Evolutionary conservation across 2,329 filamentous ascomycete genomes (phyloP).

Genomic region (Aspergillus chevalieri): DNA sequence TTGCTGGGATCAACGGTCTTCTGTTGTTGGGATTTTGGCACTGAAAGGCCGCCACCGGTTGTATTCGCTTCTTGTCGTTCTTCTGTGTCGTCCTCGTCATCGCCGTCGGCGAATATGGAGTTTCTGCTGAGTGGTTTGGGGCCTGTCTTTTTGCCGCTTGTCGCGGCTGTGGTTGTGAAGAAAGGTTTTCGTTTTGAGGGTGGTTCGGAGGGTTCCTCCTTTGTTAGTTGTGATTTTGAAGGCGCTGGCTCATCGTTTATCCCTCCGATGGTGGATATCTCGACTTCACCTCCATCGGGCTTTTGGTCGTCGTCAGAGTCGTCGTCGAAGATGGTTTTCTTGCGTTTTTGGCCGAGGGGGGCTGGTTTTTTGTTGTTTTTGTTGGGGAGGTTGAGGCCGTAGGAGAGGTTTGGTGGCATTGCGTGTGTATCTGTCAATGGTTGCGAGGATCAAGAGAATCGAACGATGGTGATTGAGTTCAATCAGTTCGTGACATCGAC

Average conservation of each 20-base stretch:
- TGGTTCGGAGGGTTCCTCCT: constrained; percentile 11
- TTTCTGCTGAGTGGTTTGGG: constrained; percentile 29
- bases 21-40: constrained; percentile 12
- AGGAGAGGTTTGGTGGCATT: constrained; percentile 31
- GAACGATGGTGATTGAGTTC: neutral
- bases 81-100: constrained; percentile 24
- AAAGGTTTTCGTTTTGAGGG: constrained; percentile 7
- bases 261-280: constrained; percentile 36
- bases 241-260: constrained; percentile 23
- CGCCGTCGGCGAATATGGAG: constrained; percentile 33
- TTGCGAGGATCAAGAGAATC: too few species aligned
- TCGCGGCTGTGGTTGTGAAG: constrained; percentile 26
- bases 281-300: constrained; percentile 17
- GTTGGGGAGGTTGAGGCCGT: constrained; percentile 39
- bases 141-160: constrained; percentile 19
- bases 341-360: constrained; percentile 40
- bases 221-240: constrained; percentile 12
- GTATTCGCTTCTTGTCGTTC: neutral
- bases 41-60: constrained; percentile 10
- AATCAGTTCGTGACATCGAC: neutral
- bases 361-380: constrained; percentile 30
- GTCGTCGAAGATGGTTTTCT: constrained; percentile 42
- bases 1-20: constrained; percentile 4
- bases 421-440: too few species aligned
- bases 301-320: constrained; percentile 29